Evolutionary conservation across 306 rosid species (phyloP), one percentile per base, ranked within the genome.

Genomic region (Rosa rugosa): DNA sequence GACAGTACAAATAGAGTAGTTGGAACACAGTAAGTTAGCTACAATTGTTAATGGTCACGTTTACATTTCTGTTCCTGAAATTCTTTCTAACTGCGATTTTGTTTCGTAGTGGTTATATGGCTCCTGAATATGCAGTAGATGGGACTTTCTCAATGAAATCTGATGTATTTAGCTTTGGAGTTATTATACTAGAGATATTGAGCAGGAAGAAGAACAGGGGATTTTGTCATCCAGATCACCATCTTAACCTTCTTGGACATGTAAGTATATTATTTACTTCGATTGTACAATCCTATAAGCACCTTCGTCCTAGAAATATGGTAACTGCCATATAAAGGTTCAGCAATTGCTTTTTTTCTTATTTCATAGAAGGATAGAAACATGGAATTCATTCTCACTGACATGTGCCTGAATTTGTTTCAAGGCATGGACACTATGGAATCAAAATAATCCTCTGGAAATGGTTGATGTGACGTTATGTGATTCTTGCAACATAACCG

Each of bases 51-150:
- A 6, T 2, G 12, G 22, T 69, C 12, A 44, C 56, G 1, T 69
- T 12, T 0, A 69, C 57, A 70, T 13, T 46, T 16, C 5, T 45
- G 57, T 23, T 23, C 25, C 27, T 44, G 36, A 44, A 41, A 10
- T 11, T 68, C 34, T 41, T 69, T 44, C 73, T 44, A 6, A 45
- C 56, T 45, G 11, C 0, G 16, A 3, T 2, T 22, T 69, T 22
- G 5, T n/a, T 17, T 5, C 8, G 44, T 0, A 83, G 85, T 27
- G 89, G 87, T 12, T 86, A 86, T 42, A 83, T 86, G 83, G 64
- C 89, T n/a, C 87, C 87, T 2, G 80, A 84, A 67, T 87, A 87
- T 82, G 86, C 87, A 23, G 75, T 84, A 82, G 76, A 82, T 50
- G 90, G 90, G 45, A 22, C 38, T 5, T 87, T 79, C 54, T 87